Evolutionary conservation across 192 early-diverging fungal species (phyloP), one percentile per base, ranked within the genome.

Genomic region (Funneliformis mosseae): DNA sequence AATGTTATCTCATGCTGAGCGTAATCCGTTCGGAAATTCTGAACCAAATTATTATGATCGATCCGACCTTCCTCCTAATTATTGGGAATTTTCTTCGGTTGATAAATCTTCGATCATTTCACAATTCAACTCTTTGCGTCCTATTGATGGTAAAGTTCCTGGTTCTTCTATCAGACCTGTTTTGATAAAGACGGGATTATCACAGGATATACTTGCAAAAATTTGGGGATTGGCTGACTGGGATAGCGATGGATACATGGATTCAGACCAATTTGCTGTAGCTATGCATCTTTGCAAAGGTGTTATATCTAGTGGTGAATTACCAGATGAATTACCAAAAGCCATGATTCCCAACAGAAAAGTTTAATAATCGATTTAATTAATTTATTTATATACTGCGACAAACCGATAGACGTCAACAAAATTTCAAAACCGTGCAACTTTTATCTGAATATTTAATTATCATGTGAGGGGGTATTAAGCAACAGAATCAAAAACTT

Each of bases 211-310:
- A 21, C 83, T 96, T 64, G 89, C 91, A 38, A 90, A 94, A 74
- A 86, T 96, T 9, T 96, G 95, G 94, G 82, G 86, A 59, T 79
- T 92, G 41, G 88, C 93, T 23, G 94, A 96, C 76, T 95, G 94
- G 93, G 92, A 93, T 75, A 80, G 82, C 25, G 91, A 93, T 76
- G 95, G 95, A n/a, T 94, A 94, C 69, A 83, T 96, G 80, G 94
- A 95, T 70, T 75, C 88, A 60, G 95, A 96, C 74, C 93, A 96
- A 85, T 96, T 96, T 83, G 87, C 91, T 45, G 93, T 95, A 4
- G 93, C 93, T 1, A 94, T 96, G 94, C 92, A 93, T 80, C 77
- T 94, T 27, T 85, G 85, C 18, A 83, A 88, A 71, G 84, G 84
- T 7, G 77, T 87, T 1, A 81, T 85, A 42, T 70, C 73, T 60